A percentile compares a stretch with the other conserved stretches of the same genome.
These are phyloP conservation scores for Fusarium sp. DNA, from an alignment of 2,329 filamentous ascomycete species.

Conservation along the genomic window DNA sequence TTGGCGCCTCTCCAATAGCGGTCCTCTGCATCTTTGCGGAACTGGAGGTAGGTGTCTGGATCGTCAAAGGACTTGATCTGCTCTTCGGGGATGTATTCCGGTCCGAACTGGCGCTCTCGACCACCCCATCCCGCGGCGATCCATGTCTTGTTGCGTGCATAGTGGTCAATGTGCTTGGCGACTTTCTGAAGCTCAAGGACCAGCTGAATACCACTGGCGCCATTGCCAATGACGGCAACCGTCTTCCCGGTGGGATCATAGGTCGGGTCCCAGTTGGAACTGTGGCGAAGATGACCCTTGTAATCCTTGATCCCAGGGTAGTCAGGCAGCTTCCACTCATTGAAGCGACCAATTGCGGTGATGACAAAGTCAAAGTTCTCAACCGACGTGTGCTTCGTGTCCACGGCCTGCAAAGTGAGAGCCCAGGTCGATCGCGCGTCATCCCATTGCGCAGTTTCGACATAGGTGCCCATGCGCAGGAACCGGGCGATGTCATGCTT, in stretches of 20 bases:
- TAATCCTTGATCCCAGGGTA: conserved; percentile 67
- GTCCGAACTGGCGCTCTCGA: not conserved
- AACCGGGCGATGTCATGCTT: conserved; percentile 73
- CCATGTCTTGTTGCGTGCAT: not conserved
- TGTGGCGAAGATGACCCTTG: conserved; percentile 41
- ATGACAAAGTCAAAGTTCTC: conserved; percentile 67
- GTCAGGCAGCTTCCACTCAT: conserved; percentile 64
- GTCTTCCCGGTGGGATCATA: not conserved
- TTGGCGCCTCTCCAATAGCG: not conserved
- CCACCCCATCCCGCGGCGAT: not conserved
- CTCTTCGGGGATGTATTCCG: not conserved
- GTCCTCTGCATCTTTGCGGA: not conserved
- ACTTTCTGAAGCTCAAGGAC: conserved; percentile 1
- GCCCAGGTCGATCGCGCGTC: conserved; percentile 53
- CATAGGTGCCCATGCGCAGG: not conserved
- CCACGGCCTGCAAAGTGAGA: not conserved
- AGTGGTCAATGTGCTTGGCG: not conserved
- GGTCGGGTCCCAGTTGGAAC: not conserved
- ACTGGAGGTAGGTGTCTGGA: not conserved
- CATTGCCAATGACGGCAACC: conserved; percentile 5
- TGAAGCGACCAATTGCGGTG: conserved; percentile 71
- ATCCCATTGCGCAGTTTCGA: not conserved
- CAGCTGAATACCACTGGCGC: conserved; percentile 2
- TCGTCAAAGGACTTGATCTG: not conserved
- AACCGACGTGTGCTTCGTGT: not conserved